A percentile compares a stretch with the other conserved stretches of the same genome.
phyloP scores from a whole-genome alignment of 1,284 basidiomycete species.

The Marasmius fiardii region DNA sequence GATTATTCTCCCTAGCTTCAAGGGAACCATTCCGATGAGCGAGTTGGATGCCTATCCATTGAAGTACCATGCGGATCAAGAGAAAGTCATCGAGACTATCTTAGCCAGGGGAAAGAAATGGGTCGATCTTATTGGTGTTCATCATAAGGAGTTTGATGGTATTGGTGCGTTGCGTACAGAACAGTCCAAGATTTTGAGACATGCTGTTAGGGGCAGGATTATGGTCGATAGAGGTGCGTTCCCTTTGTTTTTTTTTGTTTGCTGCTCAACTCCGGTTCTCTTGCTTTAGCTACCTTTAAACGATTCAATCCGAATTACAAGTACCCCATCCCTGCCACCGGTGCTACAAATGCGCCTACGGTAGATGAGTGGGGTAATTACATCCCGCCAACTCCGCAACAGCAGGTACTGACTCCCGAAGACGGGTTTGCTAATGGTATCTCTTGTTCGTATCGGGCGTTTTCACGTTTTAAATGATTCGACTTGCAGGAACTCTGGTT shows the following conservation, averaged over 20 bases:
- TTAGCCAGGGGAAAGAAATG: constrained; percentile 51
- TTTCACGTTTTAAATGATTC: no score
- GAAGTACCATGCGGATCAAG: constrained; percentile 40
- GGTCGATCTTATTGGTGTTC: constrained; percentile 43
- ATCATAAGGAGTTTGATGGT: constrained; percentile 54
- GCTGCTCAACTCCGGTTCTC: neutral
- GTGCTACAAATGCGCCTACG: neutral
- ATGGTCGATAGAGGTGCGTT: constrained; percentile 53
- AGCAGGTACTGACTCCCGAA: neutral
- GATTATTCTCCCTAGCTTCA: constrained; percentile 37
- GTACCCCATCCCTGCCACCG: constrained; percentile 30
- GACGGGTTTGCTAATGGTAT: neutral
- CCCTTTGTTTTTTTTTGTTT: neutral
- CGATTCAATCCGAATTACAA: constrained; percentile 45
- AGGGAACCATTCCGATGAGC: constrained; percentile 46
- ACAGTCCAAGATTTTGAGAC: constrained; percentile 26
- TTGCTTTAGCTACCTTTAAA: constrained; percentile 40
- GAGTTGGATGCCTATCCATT: constrained; percentile 49
- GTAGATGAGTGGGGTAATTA: neutral
- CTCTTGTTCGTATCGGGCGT: no score
- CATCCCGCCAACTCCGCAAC: neutral
- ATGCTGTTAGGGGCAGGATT: constrained; percentile 40
- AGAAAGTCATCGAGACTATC: constrained; percentile 32
- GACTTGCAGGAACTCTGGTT: constrained; percentile 17
- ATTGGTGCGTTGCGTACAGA: constrained; percentile 36